Conservation (phyloP, 1,284 basidiomycete species). For the Fomitopsis schrenkii region DNA sequence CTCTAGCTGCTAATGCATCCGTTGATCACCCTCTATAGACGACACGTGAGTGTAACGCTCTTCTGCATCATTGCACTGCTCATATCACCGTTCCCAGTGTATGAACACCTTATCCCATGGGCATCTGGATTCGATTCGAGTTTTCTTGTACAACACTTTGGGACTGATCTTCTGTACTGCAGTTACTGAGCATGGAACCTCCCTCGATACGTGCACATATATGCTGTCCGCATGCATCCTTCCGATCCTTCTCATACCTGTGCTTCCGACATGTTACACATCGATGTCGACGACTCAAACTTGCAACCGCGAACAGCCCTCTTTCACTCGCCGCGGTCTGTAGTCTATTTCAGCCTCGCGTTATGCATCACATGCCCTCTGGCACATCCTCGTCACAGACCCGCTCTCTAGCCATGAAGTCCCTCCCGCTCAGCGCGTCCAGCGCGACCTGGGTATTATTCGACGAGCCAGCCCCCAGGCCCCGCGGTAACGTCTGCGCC, state of each 20-base stretch:
- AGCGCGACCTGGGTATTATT: background rate
- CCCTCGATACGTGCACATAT: background rate
- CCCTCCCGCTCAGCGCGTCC: background rate
- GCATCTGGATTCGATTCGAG: background rate
- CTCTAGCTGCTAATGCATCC: background rate
- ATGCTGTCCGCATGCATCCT: background rate
- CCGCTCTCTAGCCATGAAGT: constrained; percentile 2
- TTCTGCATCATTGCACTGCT: background rate
- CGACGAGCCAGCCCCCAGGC: background rate
- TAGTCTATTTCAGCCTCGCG: background rate
- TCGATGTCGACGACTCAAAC: too few relatives aligned
- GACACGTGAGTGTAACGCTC: background rate
- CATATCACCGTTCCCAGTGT: background rate
- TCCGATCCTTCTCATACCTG: background rate
- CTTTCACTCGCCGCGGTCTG: too few relatives aligned
- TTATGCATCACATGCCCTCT: background rate
- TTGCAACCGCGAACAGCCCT: too few relatives aligned
- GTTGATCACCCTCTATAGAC: background rate
- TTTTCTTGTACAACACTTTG: background rate
- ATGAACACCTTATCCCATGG: background rate
- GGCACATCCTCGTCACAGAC: background rate
- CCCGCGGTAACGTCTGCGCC: background rate
- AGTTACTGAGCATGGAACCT: background rate
- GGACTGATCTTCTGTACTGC: background rate
- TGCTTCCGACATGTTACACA: too few relatives aligned